A percentile compares a stretch with the other conserved stretches of the same genome.
Evolutionary conservation across 176 grass and related monocot genomes (phyloP).

Genomic region (Carex littledalei): DNA sequence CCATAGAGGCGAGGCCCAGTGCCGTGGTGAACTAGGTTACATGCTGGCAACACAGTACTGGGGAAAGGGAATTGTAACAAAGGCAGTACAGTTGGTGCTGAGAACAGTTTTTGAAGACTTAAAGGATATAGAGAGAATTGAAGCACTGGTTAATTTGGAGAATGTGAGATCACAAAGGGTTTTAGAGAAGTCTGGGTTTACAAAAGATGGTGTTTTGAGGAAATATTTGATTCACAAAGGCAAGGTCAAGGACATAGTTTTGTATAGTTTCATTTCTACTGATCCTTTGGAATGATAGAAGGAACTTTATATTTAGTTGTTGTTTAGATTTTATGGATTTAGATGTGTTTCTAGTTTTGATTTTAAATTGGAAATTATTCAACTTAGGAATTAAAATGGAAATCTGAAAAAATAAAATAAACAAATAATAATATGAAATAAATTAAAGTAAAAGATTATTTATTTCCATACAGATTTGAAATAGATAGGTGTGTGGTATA

Average conservation of each 20-base stretch:
- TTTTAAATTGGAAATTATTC: not conserved
- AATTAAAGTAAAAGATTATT: not conserved
- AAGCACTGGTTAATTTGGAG: slow-evolving; percentile 52
- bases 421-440: not conserved
- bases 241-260: slow-evolving; percentile 25
- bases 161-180: slow-evolving; percentile 74
- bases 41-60: slow-evolving; percentile 53
- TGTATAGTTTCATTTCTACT: slow-evolving; percentile 60
- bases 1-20: slow-evolving; percentile 18
- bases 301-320: not conserved
- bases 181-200: slow-evolving; percentile 75
- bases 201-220: slow-evolving; percentile 53
- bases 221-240: slow-evolving; percentile 34
- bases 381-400: not conserved
- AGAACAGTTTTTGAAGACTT: slow-evolving; percentile 34
- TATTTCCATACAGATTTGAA: not conserved
- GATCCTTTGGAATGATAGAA: slow-evolving; percentile 27
- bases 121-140: slow-evolving; percentile 50
- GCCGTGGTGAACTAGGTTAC: slow-evolving; percentile 61
- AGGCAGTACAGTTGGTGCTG: slow-evolving; percentile 39
- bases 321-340: not conserved
- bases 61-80: slow-evolving; percentile 52
- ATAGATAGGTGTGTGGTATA: not conserved
- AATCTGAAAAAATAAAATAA: not conserved
- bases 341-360: not conserved